Conservation (phyloP, 1,139 yeast genomes). For the Kodamaea fungicola region DNA sequence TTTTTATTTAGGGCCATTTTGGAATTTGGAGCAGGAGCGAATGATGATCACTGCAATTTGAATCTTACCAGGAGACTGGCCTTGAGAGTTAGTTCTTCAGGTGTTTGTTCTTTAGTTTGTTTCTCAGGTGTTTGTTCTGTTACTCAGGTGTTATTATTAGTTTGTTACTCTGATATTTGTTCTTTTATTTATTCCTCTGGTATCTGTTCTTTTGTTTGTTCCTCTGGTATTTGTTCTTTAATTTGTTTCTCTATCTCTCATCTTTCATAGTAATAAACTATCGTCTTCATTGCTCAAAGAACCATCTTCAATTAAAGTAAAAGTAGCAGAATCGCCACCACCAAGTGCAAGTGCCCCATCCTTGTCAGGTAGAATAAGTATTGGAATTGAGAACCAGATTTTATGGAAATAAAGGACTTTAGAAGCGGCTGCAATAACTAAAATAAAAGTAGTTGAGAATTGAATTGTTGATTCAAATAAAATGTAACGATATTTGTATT, state of each 20-base stretch:
- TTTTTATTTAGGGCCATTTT: constrained; percentile 22
- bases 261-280: constrained; percentile 13
- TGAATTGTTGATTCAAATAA: neutral
- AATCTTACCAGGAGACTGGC: constrained; percentile 3
- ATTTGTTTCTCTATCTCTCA: too few relatives aligned
- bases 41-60: constrained; percentile 18
- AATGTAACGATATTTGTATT: too few relatives aligned
- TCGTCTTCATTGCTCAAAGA: constrained; percentile 17
- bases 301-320: constrained; percentile 16
- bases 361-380: constrained; percentile 16
- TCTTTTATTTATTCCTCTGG: too few relatives aligned
- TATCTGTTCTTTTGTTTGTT: too few relatives aligned
- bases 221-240: too few relatives aligned
- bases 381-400: constrained; percentile 25
- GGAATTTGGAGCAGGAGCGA: constrained; percentile 21
- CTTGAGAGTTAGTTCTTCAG: constrained; percentile 2
- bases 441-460: constrained; percentile 12
- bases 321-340: constrained; percentile 15
- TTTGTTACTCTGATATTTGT: too few relatives aligned
- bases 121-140: too few relatives aligned
- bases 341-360: constrained; percentile 13
- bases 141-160: neutral
- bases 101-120: neutral
- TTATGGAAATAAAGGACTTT: constrained; percentile 18
- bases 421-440: constrained; percentile 18